Percentiles rank a stretch among this genome's conserved stretches.
Conservation (phyloP, 164 flowering plant genomes). For the Protea cynaroides region DNA sequence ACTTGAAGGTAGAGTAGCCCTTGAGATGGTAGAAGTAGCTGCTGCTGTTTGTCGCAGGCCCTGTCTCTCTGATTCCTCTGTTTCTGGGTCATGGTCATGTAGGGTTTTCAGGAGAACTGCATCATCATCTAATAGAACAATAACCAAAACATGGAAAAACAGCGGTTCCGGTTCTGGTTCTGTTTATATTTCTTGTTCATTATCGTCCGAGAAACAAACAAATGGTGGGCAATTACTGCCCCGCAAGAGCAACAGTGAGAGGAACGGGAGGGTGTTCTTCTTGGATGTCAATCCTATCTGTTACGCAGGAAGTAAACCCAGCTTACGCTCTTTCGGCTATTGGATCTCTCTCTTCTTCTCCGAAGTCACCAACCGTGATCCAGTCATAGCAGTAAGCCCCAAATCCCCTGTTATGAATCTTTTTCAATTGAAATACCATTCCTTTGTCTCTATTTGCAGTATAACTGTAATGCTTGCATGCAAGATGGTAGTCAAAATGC, state of each 20-base stretch:
- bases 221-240: constrained; percentile 18
- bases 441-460: background rate
- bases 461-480: too few species aligned
- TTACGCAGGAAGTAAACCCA: constrained; percentile 61
- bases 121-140: background rate
- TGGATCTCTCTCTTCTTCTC: constrained; percentile 89
- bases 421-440: background rate
- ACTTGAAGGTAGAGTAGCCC: too few species aligned
- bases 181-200: constrained; percentile 11
- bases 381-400: constrained; percentile 76
- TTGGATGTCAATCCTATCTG: constrained; percentile 89
- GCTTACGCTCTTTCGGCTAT: constrained; percentile 61
- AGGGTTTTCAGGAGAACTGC: background rate
- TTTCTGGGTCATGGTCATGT: constrained; percentile 1
- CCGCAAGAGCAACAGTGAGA: background rate
- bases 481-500: background rate
- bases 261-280: constrained; percentile 66
- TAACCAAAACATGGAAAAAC: constrained; percentile 9
- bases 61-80: background rate
- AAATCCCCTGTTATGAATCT: background rate
- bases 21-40: constrained; percentile 1
- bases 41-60: background rate
- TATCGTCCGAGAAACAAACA: constrained; percentile 20
- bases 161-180: constrained; percentile 10
- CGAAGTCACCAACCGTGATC: constrained; percentile 62